phyloP scores from a whole-genome alignment of 2,329 filamentous ascomycete species.

The Sordariomycetes sp. region DNA sequence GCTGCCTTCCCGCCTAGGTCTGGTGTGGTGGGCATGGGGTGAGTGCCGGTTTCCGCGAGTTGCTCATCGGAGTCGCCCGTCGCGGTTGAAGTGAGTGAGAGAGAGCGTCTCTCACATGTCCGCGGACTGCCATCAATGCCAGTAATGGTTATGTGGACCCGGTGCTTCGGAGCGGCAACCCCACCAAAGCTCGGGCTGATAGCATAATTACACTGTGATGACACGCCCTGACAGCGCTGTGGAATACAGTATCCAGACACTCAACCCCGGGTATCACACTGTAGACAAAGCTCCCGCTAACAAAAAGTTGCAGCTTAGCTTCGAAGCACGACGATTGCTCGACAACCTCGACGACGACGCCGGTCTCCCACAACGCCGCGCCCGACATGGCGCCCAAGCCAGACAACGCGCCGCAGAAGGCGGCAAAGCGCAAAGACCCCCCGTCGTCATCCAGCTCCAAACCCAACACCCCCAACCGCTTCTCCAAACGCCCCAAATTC shows the following conservation, averaged over 20 bases:
- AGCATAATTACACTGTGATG: not conserved
- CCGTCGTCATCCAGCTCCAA: not conserved
- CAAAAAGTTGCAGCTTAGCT: not conserved
- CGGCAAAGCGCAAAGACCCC: constrained; percentile 1
- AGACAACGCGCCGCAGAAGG: not conserved
- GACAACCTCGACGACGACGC: not conserved
- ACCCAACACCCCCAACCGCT: not conserved
- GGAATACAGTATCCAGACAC: not conserved
- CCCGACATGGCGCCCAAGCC: constrained; percentile 3
- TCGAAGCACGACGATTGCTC: not conserved
- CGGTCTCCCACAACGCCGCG: not conserved
- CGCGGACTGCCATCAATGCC: not conserved
- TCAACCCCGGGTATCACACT: not conserved
- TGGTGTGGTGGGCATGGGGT: not conserved
- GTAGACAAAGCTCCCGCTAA: not conserved
- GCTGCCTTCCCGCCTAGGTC: not conserved
- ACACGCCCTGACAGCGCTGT: not conserved
- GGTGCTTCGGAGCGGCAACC: not conserved
- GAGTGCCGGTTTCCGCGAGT: not conserved
- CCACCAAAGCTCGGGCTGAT: not conserved
- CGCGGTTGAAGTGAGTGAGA: not conserved
- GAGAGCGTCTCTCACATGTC: not conserved
- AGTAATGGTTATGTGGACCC: not conserved
- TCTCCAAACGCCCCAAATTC: constrained; percentile 32
- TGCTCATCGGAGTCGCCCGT: not conserved